Evolutionary conservation across 1,139 yeast genomes (phyloP), one percentile per base, ranked within the genome.

Genomic region (Eremothecium coryli): DNA sequence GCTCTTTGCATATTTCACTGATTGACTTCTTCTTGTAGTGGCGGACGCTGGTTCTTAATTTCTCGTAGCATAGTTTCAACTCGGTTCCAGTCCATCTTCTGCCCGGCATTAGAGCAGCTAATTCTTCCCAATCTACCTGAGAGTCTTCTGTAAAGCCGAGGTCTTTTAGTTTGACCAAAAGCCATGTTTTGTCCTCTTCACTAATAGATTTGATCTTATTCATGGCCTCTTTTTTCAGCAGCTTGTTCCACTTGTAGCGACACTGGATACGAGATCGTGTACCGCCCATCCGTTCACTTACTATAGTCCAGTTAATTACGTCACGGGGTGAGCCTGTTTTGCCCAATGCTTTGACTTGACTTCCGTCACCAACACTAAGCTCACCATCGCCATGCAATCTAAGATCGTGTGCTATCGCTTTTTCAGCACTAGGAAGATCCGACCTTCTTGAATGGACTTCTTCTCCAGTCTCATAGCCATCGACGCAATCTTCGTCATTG

Each of bases 211-310:
- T 60, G 4, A 75, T 65, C 35, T 77, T 64, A 15, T 60, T 62
- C 25, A 64, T 54, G 5, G 76, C 76, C 51, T 69, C 79, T 43
- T 82, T 66, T 50, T 75, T 78, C 35, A 75, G 59, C 7, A 86
- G 54, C 57, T 85, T 86, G 50, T 81, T 80, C 95, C 96, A 88
- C 57, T 88, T 88, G 61, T 88, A 88, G 36, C 96, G 73, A 56
- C 96, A 88, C 58, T 88, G 97, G 44, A 88, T 86, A 45, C 97
- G 70, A 1, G 94, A 82, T 41, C 97, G 70, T 2, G 74, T 65
- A 2, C 96, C 96, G 26, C 82, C 78, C 94, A 88, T 85, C 32
- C 72, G 65, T 52, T 88, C 96, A 50, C 93, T 78, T 2, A 88
- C 93, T 9, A 76, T 64, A 0, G 96, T 86, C 96, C 97, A 88